A percentile compares a stretch with the other conserved stretches of the same genome.
These are phyloP conservation scores for Solanum hybrid DNA, from an alignment of 305 asterid genomes.

Conservation along the genomic window DNA sequence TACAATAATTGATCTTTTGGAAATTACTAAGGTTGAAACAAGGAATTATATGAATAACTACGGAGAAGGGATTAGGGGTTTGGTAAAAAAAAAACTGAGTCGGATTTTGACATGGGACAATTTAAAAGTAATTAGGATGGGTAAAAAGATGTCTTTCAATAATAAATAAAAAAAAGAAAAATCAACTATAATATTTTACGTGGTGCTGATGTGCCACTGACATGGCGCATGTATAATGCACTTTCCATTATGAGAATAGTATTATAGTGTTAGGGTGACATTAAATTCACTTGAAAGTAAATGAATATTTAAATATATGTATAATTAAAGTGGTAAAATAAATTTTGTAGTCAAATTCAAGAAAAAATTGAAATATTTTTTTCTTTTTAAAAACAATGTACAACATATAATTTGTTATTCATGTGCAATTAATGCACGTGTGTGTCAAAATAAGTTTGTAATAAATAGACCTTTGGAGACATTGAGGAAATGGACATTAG, in stretches of 20 bases:
- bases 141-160: not conserved
- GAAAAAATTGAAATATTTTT: not conserved
- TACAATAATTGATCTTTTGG: not conserved
- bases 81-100: not conserved
- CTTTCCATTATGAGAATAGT: not conserved
- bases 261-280: not conserved
- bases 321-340: too few relatives aligned
- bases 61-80: not conserved
- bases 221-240: not conserved
- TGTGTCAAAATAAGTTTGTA: not conserved
- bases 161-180: too few relatives aligned
- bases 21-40: not conserved
- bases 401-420: not conserved
- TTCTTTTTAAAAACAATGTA: too few relatives aligned
- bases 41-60: not conserved
- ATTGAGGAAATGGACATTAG: not conserved
- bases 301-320: too few relatives aligned
- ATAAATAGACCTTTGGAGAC: not conserved
- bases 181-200: not conserved
- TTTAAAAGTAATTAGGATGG: not conserved
- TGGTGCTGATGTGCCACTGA: not conserved
- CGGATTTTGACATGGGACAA: not conserved
- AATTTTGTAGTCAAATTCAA: too few relatives aligned
- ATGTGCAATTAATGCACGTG: not conserved
- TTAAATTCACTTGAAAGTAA: not conserved